Evolutionary conservation across 2,329 filamentous ascomycete species (phyloP).

Genomic region (Clonostachys rhizophaga): DNA sequence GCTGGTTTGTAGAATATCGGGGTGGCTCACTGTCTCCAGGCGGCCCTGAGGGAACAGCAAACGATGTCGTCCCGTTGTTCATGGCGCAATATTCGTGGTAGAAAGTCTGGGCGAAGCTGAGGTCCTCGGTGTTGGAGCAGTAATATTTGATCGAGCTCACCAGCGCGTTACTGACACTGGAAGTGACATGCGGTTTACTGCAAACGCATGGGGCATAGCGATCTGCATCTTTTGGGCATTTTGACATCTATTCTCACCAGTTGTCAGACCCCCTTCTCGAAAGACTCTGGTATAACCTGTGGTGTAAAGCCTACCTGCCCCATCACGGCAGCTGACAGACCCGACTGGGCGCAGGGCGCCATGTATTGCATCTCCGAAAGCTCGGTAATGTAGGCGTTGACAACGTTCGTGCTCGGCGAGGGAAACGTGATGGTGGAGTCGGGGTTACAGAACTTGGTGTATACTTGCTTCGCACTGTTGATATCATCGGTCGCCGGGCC

Average conservation of each 20-base stretch:
- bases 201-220: conserved; percentile 47
- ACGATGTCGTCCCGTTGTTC: conserved; percentile 40
- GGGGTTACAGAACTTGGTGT: conserved; percentile 45
- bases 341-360: conserved; percentile 28
- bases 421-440: conserved; percentile 28
- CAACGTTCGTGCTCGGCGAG: conserved; percentile 30
- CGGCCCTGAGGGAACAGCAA: conserved; percentile 37
- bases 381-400: conserved; percentile 45
- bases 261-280: background rate
- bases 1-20: too few relatives aligned
- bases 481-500: conserved; percentile 35
- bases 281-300: background rate
- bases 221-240: conserved; percentile 31
- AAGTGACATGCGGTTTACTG: conserved; percentile 42
- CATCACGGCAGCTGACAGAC: conserved; percentile 21
- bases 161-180: conserved; percentile 33
- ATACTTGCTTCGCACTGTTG: conserved; percentile 37
- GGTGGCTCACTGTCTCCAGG: conserved; percentile 43
- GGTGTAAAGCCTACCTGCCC: conserved; percentile 11
- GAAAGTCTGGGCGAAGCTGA: conserved; percentile 42
- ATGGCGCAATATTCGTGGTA: conserved; percentile 48
- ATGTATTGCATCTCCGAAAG: conserved; percentile 31
- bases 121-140: conserved; percentile 39
- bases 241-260: background rate
- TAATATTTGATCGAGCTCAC: conserved; percentile 32